Base-by-base conservation (phyloP, 2,329 filamentous ascomycete genomes). In the Zalaria obscura region DNA sequence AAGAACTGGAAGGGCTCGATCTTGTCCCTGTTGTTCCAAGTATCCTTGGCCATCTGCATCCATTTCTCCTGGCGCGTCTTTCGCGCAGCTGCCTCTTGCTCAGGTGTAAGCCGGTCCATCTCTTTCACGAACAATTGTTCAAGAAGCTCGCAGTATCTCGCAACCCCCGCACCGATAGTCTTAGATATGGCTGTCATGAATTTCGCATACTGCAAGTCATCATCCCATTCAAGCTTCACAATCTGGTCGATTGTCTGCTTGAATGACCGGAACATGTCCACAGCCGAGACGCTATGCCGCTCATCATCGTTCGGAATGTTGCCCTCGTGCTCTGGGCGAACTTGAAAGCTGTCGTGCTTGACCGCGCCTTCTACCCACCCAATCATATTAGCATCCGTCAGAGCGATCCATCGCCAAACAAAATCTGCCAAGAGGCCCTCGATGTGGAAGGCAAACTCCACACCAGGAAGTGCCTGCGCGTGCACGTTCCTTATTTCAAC, bases 1-100 rank as follows among this genome's bases (percentile, higher is more conserved):
- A 87, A 91, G 64, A 98, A 98, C 48, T 96, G 88, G 62, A 96
- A 98, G 0, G 91, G 91, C 55, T 95, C 89, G 34, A 91, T 79
- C 61, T 88, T 93, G 47, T 95, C 88, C 59, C 88, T 93, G 49
- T 79, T 83, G 50, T 77, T 84, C 79, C 88, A 93, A 3, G 88
- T 83, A 56, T 96, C 91, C 60, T 91, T 93, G 6, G 91, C 91
- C 55, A 89, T 78, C 52, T 93, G 83, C 66, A 96, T 78, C 70
- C 88, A 89, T 55, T 85, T 91, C 58, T 96, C 88, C 58, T 95
- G 88, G 10, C 86, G 76, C 3, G 86, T 85, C 60, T 87, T 84
- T 41, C 73, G 74, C 33, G 80, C 75, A 11, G 78, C 78, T 27
- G 83, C 81, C 57, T 88, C 74, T 65, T 98, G 88, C 54, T 93